Evolutionary conservation across 2,329 filamentous ascomycete genomes (phyloP), one percentile per base, ranked within the genome.

Genomic region (Phialemonium atrogriseum): DNA sequence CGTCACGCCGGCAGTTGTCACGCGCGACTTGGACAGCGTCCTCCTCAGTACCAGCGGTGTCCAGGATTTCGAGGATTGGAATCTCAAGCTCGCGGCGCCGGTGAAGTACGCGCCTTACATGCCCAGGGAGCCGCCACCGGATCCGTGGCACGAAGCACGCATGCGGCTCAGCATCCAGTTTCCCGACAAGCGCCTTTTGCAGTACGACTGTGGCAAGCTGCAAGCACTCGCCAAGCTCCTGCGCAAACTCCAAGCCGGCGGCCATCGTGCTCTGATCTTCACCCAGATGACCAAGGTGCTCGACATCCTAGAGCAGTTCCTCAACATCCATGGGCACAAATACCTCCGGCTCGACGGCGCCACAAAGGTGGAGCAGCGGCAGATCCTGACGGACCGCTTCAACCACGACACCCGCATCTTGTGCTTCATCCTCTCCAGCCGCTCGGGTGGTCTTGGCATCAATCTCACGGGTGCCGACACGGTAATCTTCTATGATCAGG

Each of bases 211-310:
- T 50, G 91, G 91, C 45, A 98, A 98, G 56, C 73, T 98, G 4
- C 91, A 98, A 50, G 79, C 82, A 12, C 71, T 98, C 11, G 91
- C 93, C 49, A 80, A 80, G 38, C 70, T 98, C 2, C 70, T 98
- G 10, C 82, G 91, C 8, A 80, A 83, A 40, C 70, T 98, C 7
- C 88, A 96, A 58, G 76, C 84, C 3, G 87, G 86, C 23, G 87
- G 88, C 2, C 91, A 96, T 50, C 84, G 93, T 7, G 91, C 87
- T 8, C 68, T 99, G 30, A 98, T 99, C 53, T 99, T 99, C 58
- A 96, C 93, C 0, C 91, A 99, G 51, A 98, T 99, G 91, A 96
- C 91, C 27, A 94, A 94, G 55, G 91, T 96, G 27, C 70, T 99
- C 12, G 89, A 99, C 54, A 94, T 99, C 34, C 70, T 99, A 3